A percentile compares a stretch with the other conserved stretches of the same genome.
phyloP scores from a whole-genome alignment of 2,329 filamentous ascomycete species.

The Exophiala lecanii-corni region DNA sequence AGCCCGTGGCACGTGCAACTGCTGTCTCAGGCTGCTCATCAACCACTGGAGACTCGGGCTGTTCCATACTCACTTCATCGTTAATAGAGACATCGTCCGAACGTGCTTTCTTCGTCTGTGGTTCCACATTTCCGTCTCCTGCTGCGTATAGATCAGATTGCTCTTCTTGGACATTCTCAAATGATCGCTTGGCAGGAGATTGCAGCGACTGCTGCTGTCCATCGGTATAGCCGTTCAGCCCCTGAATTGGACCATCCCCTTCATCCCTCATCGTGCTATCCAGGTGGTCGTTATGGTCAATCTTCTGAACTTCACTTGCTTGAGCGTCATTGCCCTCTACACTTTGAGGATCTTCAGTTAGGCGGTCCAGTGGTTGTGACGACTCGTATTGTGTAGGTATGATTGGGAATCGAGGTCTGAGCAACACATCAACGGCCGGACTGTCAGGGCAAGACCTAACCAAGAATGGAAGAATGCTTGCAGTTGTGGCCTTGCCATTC shows the following conservation, averaged over 20 bases:
- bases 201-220: not conserved
- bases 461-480: conserved; percentile 77
- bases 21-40: conserved; percentile 9
- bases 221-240: not conserved
- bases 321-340: not conserved
- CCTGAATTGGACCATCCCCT: too few relatives aligned
- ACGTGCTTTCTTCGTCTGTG: not conserved
- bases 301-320: not conserved
- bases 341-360: not conserved
- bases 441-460: conserved; percentile 56
- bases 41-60: not conserved
- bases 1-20: not conserved
- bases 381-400: conserved; percentile 25
- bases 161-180: not conserved
- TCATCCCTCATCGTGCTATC: too few relatives aligned
- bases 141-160: not conserved
- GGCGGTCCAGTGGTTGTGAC: not conserved
- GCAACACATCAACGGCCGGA: conserved; percentile 61
- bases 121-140: not conserved
- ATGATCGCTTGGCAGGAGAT: not conserved
- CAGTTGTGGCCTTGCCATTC: conserved; percentile 57
- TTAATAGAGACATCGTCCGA: not conserved
- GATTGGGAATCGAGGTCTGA: conserved; percentile 50
- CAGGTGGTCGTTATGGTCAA: too few relatives aligned
- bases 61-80: not conserved